Percentiles rank a stretch among this genome's conserved stretches.
phyloP scores from a whole-genome alignment of 805 yeast species.

The Dipodascopsis uninucleata region DNA sequence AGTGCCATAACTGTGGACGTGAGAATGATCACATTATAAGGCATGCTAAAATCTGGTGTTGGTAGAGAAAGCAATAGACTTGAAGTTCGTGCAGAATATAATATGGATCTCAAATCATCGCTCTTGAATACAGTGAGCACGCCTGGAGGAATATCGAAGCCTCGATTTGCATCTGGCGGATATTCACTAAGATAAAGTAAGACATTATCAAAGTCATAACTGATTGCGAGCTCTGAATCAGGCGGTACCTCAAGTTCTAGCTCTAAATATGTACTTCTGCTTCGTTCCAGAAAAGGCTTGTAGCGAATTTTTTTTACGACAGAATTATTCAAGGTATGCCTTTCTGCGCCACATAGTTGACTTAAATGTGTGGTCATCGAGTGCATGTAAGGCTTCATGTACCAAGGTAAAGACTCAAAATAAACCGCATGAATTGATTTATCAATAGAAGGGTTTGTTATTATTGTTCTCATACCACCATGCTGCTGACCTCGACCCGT shows the following conservation, averaged over 20 bases:
- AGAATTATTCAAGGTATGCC: background rate
- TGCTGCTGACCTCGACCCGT: constrained; percentile 89
- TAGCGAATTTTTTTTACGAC: constrained; percentile 56
- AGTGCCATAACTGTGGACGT: constrained; percentile 92
- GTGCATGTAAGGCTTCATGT: constrained; percentile 75
- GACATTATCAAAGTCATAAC: constrained; percentile 83
- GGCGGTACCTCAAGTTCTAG: constrained; percentile 63
- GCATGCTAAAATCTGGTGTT: constrained; percentile 98
- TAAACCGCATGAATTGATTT: constrained; percentile 52
- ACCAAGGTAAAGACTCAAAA: constrained; percentile 90
- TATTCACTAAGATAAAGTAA: constrained; percentile 81
- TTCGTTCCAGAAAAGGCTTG: constrained; percentile 73
- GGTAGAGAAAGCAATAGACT: constrained; percentile 84
- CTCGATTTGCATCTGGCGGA: constrained; percentile 99
- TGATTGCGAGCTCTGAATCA: constrained; percentile 28
- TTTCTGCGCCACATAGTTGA: too few relatives aligned
- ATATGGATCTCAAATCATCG: constrained; percentile 23
- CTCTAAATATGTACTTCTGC: constrained; percentile 80
- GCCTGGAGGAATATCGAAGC: constrained; percentile 92
- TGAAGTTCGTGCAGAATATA: constrained; percentile 59
- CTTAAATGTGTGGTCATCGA: constrained; percentile 45
- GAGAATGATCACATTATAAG: constrained; percentile 90
- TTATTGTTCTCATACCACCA: constrained; percentile 80
- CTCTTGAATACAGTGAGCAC: constrained; percentile 56
- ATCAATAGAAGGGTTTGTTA: constrained; percentile 58